A percentile compares a stretch with the other conserved stretches of the same genome.
Evolutionary conservation across 1,139 yeast genomes (phyloP).

Genomic region (Nakaseomyces nivariensis): DNA sequence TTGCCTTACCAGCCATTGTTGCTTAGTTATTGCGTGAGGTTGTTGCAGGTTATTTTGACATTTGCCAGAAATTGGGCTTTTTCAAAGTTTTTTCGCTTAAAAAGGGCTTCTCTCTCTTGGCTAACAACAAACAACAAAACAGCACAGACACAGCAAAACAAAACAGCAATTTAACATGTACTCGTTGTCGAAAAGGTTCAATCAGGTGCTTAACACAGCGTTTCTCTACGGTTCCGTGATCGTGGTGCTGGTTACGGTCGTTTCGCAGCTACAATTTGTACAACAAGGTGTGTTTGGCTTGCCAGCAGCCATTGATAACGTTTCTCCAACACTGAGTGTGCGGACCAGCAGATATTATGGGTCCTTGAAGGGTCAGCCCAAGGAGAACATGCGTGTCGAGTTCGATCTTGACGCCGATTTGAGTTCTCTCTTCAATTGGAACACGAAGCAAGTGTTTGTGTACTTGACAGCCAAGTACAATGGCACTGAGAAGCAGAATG

Average conservation of each 20-base stretch:
- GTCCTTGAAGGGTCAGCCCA: conserved; percentile 55
- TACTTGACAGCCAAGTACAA: conserved; percentile 80
- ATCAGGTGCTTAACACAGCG: conserved; percentile 47
- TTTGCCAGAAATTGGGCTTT: too few relatives aligned
- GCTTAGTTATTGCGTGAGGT: too few relatives aligned
- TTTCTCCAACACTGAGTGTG: conserved; percentile 34
- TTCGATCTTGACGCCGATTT: conserved; percentile 69
- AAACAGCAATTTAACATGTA: conserved; percentile 28
- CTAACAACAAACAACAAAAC: neutral
- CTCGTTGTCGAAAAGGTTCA: conserved; percentile 39
- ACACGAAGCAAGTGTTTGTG: conserved; percentile 87
- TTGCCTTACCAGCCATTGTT: conserved; percentile 16
- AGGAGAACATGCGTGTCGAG: conserved; percentile 64
- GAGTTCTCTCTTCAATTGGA: conserved; percentile 83
- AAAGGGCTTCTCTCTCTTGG: too few relatives aligned
- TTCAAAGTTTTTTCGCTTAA: too few relatives aligned
- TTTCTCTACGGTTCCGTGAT: conserved; percentile 43
- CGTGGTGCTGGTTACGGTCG: conserved; percentile 37
- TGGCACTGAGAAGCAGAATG: conserved; percentile 28
- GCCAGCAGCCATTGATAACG: conserved; percentile 35
- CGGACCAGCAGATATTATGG: conserved; percentile 70
- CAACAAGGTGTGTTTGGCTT: conserved; percentile 37
- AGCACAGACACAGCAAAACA: neutral
- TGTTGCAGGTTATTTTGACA: too few relatives aligned
- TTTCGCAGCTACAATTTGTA: conserved; percentile 44